These are phyloP conservation scores for Leptographium flavum DNA, from an alignment of 2,329 filamentous ascomycete species.

Conservation along the genomic window DNA sequence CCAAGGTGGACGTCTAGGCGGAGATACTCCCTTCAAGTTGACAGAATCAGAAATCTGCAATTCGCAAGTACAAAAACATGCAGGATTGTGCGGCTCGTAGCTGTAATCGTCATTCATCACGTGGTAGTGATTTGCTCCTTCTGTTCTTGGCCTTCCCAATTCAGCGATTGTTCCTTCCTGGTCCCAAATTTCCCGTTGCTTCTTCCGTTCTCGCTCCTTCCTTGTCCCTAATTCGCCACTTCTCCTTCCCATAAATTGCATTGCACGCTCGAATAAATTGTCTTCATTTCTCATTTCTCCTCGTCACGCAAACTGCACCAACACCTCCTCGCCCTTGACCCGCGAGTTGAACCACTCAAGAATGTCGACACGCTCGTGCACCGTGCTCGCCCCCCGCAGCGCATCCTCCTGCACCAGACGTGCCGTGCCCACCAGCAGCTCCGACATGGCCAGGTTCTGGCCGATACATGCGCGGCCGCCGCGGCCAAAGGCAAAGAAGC, in stretches of 20 bases:
- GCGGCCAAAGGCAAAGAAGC: conserved; percentile 12
- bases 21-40: neutral
- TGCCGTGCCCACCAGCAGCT: conserved; percentile 6
- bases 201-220: too few species aligned
- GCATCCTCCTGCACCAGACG: neutral
- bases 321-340: conserved; percentile 3
- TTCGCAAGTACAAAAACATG: too few species aligned
- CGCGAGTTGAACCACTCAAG: conserved; percentile 9
- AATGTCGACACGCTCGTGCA: neutral
- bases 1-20: neutral
- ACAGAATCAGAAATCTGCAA: neutral
- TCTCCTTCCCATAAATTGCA: too few species aligned
- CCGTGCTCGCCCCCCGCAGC: neutral
- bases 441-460: conserved; percentile 9
- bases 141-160: too few species aligned
- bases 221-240: neutral
- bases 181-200: too few species aligned
- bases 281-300: neutral
- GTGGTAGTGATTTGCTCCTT: too few species aligned
- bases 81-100: too few species aligned
- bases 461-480: conserved; percentile 13
- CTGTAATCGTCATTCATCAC: too few species aligned
- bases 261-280: too few species aligned
- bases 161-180: too few species aligned
- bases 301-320: neutral